A percentile compares a stretch with the other conserved stretches of the same genome.
Evolutionary conservation across 129 eudicot genomes (phyloP).

Genomic region (Kitagawia praeruptora): DNA sequence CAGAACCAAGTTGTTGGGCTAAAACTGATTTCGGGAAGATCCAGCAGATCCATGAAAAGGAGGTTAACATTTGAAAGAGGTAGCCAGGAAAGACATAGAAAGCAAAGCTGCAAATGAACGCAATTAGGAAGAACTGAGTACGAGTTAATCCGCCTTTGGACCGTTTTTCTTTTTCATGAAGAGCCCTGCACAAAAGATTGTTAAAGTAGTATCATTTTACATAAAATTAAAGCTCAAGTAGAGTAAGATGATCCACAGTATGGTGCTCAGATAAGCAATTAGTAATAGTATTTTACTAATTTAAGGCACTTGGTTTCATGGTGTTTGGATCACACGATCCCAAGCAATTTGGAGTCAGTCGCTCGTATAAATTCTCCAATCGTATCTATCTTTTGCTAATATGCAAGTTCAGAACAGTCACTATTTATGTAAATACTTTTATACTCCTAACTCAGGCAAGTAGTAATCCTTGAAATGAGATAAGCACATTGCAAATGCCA

Average conservation of each 20-base stretch:
- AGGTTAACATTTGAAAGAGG: constrained; percentile 75
- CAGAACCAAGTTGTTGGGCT: constrained; percentile 92
- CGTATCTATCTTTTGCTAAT: too few relatives aligned
- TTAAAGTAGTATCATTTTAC: constrained; percentile 64
- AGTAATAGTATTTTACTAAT: too few relatives aligned
- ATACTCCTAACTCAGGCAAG: too few relatives aligned
- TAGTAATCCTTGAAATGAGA: too few relatives aligned
- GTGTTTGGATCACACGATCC: too few relatives aligned
- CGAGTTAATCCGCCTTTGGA: constrained; percentile 83
- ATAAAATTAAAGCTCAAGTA: constrained; percentile 18
- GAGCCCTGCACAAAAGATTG: constrained; percentile 41
- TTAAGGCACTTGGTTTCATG: too few relatives aligned
- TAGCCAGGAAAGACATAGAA: constrained; percentile 91
- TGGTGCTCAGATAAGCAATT: constrained; percentile 61
- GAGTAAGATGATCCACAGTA: constrained; percentile 38
- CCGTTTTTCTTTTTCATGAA: constrained; percentile 80
- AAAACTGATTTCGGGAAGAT: constrained; percentile 66
- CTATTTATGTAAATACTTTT: too few relatives aligned
- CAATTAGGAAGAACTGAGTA: constrained; percentile 78
- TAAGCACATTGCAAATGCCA: too few relatives aligned
- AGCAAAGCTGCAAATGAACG: constrained; percentile 86
- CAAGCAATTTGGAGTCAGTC: too few relatives aligned
- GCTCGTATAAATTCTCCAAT: too few relatives aligned
- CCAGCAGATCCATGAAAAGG: constrained; percentile 97
- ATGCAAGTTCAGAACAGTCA: too few relatives aligned